Conservation (phyloP, 2,329 filamentous ascomycete species). For the Hymenoscyphus salicellus region DNA sequence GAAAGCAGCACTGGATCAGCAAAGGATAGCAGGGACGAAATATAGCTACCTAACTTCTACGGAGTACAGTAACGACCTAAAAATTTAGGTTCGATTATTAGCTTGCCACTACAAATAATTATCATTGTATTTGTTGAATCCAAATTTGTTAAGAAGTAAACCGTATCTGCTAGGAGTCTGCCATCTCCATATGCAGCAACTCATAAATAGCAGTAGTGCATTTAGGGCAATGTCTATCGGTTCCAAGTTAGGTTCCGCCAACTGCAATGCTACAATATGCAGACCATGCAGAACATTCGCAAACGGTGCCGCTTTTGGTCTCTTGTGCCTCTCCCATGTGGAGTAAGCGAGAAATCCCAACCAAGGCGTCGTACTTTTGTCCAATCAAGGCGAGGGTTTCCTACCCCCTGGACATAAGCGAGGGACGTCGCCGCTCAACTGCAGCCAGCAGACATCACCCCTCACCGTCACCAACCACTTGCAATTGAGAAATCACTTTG, state of each 20-base stretch:
- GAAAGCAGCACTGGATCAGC: neutral
- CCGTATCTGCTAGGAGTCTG: neutral
- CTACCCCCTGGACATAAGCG: neutral
- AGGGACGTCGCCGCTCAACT: neutral
- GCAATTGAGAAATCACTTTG: neutral
- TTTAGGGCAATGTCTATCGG: neutral
- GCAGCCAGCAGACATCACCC: neutral
- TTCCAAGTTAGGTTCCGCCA: neutral
- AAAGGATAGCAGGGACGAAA: neutral
- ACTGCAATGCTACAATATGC: neutral
- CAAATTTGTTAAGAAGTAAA: neutral
- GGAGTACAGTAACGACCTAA: neutral
- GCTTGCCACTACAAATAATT: neutral
- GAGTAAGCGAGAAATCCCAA: neutral
- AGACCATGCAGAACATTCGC: neutral
- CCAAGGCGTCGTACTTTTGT: neutral
- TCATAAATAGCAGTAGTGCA: neutral
- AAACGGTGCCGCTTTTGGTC: neutral
- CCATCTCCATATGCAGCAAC: neutral
- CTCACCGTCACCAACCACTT: neutral
- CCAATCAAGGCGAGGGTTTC: neutral
- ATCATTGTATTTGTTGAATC: neutral
- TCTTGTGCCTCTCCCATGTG: neutral
- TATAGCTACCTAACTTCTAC: neutral
- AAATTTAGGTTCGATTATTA: neutral